Percentiles rank a stretch among this genome's conserved stretches.
These are phyloP conservation scores for Cyberlindnera sargentensis DNA, from an alignment of 805 yeast species.

Conservation along the genomic window DNA sequence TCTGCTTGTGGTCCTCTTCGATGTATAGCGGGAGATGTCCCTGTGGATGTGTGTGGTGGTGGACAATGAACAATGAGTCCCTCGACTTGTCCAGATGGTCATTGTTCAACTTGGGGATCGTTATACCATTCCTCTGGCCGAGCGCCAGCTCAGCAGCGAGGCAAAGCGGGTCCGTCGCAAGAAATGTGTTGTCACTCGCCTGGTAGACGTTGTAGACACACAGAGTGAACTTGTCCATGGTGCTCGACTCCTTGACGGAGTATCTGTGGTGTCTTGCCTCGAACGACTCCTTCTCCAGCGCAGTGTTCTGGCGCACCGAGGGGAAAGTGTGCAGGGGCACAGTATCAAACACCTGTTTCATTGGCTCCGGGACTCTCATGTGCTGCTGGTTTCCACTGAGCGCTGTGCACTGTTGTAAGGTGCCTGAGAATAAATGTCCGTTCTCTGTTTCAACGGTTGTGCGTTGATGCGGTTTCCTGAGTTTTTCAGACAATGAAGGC, in stretches of 20 bases:
- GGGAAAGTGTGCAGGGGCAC: conserved; percentile 45
- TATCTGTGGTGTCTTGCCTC: conserved; percentile 20
- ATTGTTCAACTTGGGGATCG: conserved; percentile 30
- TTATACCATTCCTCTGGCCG: conserved; percentile 36
- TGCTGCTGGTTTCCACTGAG: neutral
- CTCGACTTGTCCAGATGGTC: conserved; percentile 10
- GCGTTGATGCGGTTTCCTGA: neutral
- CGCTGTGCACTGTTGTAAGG: neutral
- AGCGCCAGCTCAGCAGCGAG: conserved; percentile 39
- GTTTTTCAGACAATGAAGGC: neutral
- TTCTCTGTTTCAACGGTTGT: neutral
- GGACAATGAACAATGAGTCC: conserved; percentile 36
- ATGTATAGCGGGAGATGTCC: conserved; percentile 48
- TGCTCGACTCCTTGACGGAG: conserved; percentile 9
- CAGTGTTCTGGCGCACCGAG: conserved; percentile 26
- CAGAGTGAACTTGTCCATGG: conserved; percentile 34
- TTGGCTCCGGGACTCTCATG: conserved; percentile 31
- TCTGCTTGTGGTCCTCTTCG: conserved; percentile 34
- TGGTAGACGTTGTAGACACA: conserved; percentile 45
- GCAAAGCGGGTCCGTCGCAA: conserved; percentile 57
- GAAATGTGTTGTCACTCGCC: conserved; percentile 22
- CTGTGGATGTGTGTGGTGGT: conserved; percentile 42
- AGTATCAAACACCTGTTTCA: conserved; percentile 38
- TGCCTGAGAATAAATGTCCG: too few relatives aligned
- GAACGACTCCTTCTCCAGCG: conserved; percentile 21